These are phyloP conservation scores for Lyophyllum semitale DNA, from an alignment of 768 basidiomycete species.

Conservation along the genomic window DNA sequence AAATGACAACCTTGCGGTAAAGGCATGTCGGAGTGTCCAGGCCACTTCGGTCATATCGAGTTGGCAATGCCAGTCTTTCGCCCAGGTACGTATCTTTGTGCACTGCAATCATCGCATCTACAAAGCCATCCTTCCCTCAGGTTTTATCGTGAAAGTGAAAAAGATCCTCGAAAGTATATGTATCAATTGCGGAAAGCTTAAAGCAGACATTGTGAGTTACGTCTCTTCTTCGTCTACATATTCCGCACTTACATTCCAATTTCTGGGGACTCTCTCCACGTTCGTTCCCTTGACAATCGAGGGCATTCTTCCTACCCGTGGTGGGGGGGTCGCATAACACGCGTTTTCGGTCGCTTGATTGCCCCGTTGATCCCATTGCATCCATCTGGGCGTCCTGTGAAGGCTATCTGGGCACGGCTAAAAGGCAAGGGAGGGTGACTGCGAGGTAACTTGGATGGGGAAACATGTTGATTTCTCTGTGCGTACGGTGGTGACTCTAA, in stretches of 20 bases:
- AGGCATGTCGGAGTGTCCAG: slow-evolving; percentile 99
- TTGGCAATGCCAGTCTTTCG: slow-evolving; percentile 96
- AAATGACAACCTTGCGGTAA: slow-evolving; percentile 99
- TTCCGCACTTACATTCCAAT: slow-evolving; percentile 95
- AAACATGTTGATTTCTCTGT: slow-evolving; percentile 99
- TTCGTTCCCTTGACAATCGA: slow-evolving; percentile 73
- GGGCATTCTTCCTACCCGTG: slow-evolving; percentile 79
- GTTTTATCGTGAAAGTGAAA: slow-evolving; percentile 98
- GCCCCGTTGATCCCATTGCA: slow-evolving; percentile 73
- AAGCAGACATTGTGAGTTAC: slow-evolving; percentile 94
- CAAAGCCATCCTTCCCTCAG: slow-evolving; percentile 35
- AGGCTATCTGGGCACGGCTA: slow-evolving; percentile 95
- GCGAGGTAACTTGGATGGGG: slow-evolving; percentile 97
- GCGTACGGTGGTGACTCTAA: slow-evolving; percentile 97
- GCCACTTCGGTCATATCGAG: slow-evolving; percentile 99
- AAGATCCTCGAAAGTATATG: slow-evolving; percentile 99
- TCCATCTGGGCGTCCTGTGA: slow-evolving; percentile 88
- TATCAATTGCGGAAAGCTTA: slow-evolving; percentile 97
- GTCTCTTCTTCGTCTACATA: slow-evolving; percentile 80
- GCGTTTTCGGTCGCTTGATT: slow-evolving; percentile 95
- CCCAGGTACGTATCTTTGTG: slow-evolving; percentile 62
- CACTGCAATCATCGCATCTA: not conserved
- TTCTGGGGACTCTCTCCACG: slow-evolving; percentile 98
- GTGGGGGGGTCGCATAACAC: slow-evolving; percentile 62
- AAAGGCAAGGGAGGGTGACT: slow-evolving; percentile 99